These are phyloP conservation scores for Cadophora sp. DNA, from an alignment of 2,329 filamentous ascomycete genomes.

Conservation along the genomic window DNA sequence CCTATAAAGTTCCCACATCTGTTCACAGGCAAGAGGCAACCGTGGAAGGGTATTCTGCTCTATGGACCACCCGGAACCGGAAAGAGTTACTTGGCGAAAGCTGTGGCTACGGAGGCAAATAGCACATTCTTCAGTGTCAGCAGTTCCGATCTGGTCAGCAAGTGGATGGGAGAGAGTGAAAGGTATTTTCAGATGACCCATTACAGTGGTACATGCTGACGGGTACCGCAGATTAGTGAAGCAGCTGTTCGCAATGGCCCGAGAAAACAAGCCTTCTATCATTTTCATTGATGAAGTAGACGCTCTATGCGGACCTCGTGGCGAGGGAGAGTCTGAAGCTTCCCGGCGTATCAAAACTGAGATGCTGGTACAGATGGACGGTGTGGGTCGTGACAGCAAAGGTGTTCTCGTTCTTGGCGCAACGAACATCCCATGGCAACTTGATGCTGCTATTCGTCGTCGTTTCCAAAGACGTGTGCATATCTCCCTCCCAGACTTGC, in stretches of 20 bases:
- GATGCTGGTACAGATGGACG: constrained; percentile 98
- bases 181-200: constrained; percentile 60
- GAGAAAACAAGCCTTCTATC: constrained; percentile 97
- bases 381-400: constrained; percentile 93
- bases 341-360: constrained; percentile 98
- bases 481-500: constrained; percentile 87
- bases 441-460: constrained; percentile 93
- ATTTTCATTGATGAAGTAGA: constrained; percentile 99
- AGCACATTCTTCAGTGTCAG: constrained; percentile 99
- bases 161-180: constrained; percentile 99
- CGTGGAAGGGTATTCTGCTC: constrained; percentile 96
- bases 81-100: constrained; percentile 97
- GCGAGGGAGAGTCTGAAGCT: constrained; percentile 96
- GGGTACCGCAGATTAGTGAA: constrained; percentile 71
- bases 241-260: constrained; percentile 94
- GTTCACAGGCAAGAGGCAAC: constrained; percentile 94
- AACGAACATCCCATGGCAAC: constrained; percentile 98
- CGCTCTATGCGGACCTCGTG: constrained; percentile 89
- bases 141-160: constrained; percentile 95
- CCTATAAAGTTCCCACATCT: constrained; percentile 98
- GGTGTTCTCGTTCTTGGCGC: constrained; percentile 94
- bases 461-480: constrained; percentile 97
- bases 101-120: constrained; percentile 96
- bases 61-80: constrained; percentile 97
- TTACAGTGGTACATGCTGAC: constrained; percentile 18